A percentile compares a stretch with the other conserved stretches of the same genome.
Evolutionary conservation across 148 eudicot genomes (phyloP).

Genomic region (Agrostemma githago): DNA sequence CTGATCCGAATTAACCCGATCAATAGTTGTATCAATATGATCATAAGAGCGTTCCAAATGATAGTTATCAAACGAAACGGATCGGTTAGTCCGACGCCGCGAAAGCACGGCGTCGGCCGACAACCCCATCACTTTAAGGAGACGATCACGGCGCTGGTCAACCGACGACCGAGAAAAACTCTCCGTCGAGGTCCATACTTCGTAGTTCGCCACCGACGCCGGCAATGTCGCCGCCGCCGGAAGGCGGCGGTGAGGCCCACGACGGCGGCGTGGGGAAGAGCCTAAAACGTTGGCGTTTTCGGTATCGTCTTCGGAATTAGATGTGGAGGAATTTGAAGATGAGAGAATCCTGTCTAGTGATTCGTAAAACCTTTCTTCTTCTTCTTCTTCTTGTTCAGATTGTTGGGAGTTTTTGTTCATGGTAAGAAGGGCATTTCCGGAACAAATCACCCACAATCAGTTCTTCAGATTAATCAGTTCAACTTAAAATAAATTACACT

Average conservation of each 20-base stretch:
- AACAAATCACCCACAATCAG: background rate
- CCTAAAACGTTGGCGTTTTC: slow-evolving; percentile 24
- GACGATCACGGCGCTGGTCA: slow-evolving; percentile 66
- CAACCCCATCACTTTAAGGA: slow-evolving; percentile 59
- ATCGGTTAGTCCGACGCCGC: slow-evolving; percentile 34
- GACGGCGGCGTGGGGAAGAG: slow-evolving; percentile 20
- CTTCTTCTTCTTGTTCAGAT: slow-evolving; percentile 6
- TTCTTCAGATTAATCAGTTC: no score
- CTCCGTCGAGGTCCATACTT: slow-evolving; percentile 68
- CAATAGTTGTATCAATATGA: slow-evolving; percentile 17
- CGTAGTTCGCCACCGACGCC: slow-evolving; percentile 54
- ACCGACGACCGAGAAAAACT: slow-evolving; percentile 66
- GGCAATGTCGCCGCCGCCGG: slow-evolving; percentile 41
- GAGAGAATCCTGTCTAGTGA: slow-evolving; percentile 37
- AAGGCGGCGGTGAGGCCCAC: slow-evolving; percentile 20
- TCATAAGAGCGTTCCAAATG: background rate
- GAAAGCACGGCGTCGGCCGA: slow-evolving; percentile 39
- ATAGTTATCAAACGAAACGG: slow-evolving; percentile 38
- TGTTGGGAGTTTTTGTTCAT: slow-evolving; percentile 24
- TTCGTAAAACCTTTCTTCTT: slow-evolving; percentile 27
- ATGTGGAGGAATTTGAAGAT: slow-evolving; percentile 52
- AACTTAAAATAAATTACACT: background rate
- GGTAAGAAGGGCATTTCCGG: slow-evolving; percentile 29
- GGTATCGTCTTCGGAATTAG: slow-evolving; percentile 44
- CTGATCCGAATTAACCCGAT: slow-evolving; percentile 41